Conservation (phyloP, 495 filamentous ascomycete genomes). For the Collariella sp. region DNA sequence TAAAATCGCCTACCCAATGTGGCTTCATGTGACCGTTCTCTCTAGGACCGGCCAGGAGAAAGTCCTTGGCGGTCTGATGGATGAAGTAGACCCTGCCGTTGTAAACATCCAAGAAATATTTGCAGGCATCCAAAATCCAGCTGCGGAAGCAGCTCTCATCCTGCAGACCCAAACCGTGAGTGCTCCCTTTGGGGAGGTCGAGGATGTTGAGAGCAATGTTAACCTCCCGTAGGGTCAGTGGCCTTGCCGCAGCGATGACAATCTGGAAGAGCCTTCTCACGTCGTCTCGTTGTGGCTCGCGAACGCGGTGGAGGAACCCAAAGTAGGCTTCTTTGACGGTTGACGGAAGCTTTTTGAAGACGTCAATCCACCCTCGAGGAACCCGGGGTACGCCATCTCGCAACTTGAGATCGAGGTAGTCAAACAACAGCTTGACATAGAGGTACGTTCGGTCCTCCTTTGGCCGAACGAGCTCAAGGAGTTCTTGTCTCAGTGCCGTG, state of each 20-base stretch:
- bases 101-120: constrained; percentile 27
- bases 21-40: not conserved
- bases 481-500: constrained; percentile 8
- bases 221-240: constrained; percentile 15
- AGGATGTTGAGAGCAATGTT: constrained; percentile 20
- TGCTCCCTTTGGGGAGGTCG: constrained; percentile 10
- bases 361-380: constrained; percentile 11
- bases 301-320: constrained; percentile 12
- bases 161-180: constrained; percentile 12
- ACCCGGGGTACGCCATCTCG: constrained; percentile 13
- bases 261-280: constrained; percentile 16
- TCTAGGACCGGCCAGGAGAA: constrained; percentile 14
- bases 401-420: constrained; percentile 13
- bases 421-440: constrained; percentile 19
- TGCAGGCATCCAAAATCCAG: constrained; percentile 25
- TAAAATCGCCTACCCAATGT: constrained; percentile 13
- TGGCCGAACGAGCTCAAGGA: constrained; percentile 6
- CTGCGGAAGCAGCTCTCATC: constrained; percentile 9
- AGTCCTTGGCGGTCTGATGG: constrained; percentile 40
- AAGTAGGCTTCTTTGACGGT: constrained; percentile 16
- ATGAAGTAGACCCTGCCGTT: constrained; percentile 30
- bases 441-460: constrained; percentile 15
- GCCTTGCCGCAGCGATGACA: constrained; percentile 11
- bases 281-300: constrained; percentile 11
- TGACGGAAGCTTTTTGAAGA: constrained; percentile 14